Evolutionary conservation across 805 yeast genomes (phyloP).

Genomic region (Saturnispora halmiae): DNA sequence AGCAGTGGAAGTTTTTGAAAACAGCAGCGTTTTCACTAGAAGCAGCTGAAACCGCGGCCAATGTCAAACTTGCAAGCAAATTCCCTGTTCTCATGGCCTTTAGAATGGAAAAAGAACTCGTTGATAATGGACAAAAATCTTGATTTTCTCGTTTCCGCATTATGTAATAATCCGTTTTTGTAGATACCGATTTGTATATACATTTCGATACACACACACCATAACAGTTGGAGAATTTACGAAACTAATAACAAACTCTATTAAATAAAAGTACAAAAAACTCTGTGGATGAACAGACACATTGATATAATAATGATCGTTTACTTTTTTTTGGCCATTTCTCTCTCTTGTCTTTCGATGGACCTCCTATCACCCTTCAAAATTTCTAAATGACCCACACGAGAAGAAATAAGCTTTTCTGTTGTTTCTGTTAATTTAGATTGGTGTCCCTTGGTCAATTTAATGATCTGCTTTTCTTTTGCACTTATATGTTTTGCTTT

Average conservation of each 20-base stretch:
- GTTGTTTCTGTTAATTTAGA: constrained; percentile 33
- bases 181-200: no score
- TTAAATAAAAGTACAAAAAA: no score
- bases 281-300: neutral
- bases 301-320: no score
- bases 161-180: no score
- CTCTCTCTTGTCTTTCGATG: constrained; percentile 45
- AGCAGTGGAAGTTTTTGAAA: constrained; percentile 16
- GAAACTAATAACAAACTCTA: no score
- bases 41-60: neutral
- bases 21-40: constrained; percentile 22
- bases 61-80: neutral
- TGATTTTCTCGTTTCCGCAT: no score
- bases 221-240: no score
- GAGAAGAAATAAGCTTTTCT: constrained; percentile 75
- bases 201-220: no score
- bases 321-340: constrained; percentile 5
- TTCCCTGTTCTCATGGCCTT: neutral
- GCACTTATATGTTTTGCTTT: constrained; percentile 56
- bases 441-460: constrained; percentile 46
- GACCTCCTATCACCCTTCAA: constrained; percentile 86
- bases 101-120: no score
- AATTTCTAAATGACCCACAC: constrained; percentile 90
- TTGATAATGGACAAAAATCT: no score
- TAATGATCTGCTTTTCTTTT: constrained; percentile 37